Base-by-base conservation (phyloP, 345 rosid genomes). In the Cardamine chenopodiifolia region DNA sequence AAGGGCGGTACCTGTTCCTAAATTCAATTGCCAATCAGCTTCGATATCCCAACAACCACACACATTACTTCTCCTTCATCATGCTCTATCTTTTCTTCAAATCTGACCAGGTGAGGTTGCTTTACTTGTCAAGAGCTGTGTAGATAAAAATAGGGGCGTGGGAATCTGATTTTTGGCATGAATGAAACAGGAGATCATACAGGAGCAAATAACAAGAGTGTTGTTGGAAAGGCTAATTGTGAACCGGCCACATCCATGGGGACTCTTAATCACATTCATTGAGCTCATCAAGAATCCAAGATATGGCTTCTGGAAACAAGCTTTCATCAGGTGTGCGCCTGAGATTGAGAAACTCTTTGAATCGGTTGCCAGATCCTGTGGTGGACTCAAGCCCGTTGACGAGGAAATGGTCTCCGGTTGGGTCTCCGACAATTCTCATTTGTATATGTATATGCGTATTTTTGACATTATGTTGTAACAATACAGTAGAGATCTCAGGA, bases 231-330 rank as follows among this genome's bases (percentile, higher is more conserved):
- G 99, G 42, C 90, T 96, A 7, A 90, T 92, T 32, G 99, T 92
- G 25, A 92, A 88, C 62, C 79, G 93, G 59, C 99, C 99, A 19
- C 99, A 96, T 77, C 99, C 99, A 0, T 96, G 99, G 99, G 99
- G 99, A 32, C 97, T 96, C 48, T 92, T 96, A 61, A 96, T 96
- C 62, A 89, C 99, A 12, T 96, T 96, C 85, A 96, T 96, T 8
- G 98, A 96, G 85, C 95, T 96, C 59, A 96, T 96, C 77, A 96
- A 91, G 93, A 91, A 91, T 76, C 97, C 96, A 37, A 83, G 91
- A 70, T 91, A 91, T 75, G 86, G 85, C 70, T 91, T 91, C 76
- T 91, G 97, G 97, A 86, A 83, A 63, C 86, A 87, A 57, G 85
- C 83, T 12, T 91, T 89, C 82, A 91, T 83, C 49, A 83, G 91